These are phyloP conservation scores for Ceratocystis ficicola DNA, from an alignment of 2,329 filamentous ascomycete species.

Conservation along the genomic window DNA sequence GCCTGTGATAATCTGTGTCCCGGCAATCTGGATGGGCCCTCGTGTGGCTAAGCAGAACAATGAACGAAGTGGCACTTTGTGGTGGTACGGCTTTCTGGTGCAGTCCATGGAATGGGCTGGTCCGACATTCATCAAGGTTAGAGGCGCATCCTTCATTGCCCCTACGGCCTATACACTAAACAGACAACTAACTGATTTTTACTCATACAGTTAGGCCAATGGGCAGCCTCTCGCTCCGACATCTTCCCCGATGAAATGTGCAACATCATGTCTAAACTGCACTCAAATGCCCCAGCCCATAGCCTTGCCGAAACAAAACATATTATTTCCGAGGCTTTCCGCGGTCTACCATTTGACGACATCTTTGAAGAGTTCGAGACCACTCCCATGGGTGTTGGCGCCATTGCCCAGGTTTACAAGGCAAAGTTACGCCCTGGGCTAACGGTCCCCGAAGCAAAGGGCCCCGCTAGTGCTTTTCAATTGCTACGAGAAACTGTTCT, in stretches of 20 bases:
- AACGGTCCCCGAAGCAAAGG: constrained; percentile 29
- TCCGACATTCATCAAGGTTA: constrained; percentile 90
- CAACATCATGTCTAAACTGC: constrained; percentile 81
- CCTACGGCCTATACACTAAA: neutral
- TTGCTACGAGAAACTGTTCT: constrained; percentile 38
- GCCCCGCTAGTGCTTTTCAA: constrained; percentile 25
- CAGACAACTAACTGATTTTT: neutral
- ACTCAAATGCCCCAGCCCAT: constrained; percentile 89
- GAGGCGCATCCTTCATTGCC: constrained; percentile 12
- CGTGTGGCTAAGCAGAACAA: constrained; percentile 53
- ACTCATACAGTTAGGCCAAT: constrained; percentile 68
- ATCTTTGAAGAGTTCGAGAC: constrained; percentile 96
- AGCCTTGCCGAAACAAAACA: constrained; percentile 66
- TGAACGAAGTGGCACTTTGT: constrained; percentile 69
- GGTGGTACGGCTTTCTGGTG: constrained; percentile 90
- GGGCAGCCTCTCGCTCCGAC: constrained; percentile 90
- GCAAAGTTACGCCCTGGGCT: constrained; percentile 77
- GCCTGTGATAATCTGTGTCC: constrained; percentile 70
- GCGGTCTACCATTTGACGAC: constrained; percentile 65
- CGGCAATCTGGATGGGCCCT: constrained; percentile 65
- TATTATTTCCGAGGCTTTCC: constrained; percentile 72
- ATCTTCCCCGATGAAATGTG: constrained; percentile 94
- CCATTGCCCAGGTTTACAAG: constrained; percentile 95
- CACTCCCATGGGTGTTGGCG: constrained; percentile 78
- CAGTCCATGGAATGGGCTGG: constrained; percentile 83